phyloP scores from a whole-genome alignment of 331 rosid species.

The Cydonia oblonga region DNA sequence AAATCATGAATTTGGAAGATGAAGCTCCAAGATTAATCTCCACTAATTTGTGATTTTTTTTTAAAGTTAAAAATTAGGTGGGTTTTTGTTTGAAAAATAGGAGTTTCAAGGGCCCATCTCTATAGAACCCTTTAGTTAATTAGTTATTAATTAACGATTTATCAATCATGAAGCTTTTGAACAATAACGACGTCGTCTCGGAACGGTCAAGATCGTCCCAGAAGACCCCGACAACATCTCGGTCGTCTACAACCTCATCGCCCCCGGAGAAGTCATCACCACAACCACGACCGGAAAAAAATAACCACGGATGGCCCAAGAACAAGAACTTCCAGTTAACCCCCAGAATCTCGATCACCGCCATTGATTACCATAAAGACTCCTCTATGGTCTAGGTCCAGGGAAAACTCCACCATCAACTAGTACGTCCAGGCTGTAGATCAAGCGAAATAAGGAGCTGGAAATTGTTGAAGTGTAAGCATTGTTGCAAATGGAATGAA shows the following conservation, averaged over 20 bases:
- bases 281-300: conserved; percentile 22
- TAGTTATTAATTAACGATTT: no score
- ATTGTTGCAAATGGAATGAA: no score
- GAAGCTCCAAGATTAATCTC: no score
- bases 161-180: no score
- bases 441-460: conserved; percentile 11
- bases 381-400: conserved; percentile 29
- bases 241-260: conserved; percentile 25
- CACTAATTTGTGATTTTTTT: no score
- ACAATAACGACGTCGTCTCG: not conserved
- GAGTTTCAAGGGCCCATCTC: no score
- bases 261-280: conserved; percentile 23
- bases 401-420: conserved; percentile 13
- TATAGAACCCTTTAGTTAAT: no score
- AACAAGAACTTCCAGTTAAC: conserved; percentile 12
- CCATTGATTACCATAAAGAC: conserved; percentile 20
- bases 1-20: no score
- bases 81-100: no score
- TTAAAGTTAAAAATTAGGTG: no score
- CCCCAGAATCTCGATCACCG: conserved; percentile 20
- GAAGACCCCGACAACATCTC: conserved; percentile 33
- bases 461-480: no score
- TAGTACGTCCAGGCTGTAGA: no score
- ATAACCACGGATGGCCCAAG: not conserved
- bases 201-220: conserved; percentile 12